A percentile compares a stretch with the other conserved stretches of the same genome.
Conservation (phyloP, 768 basidiomycete genomes). For the Russula lepida region DNA sequence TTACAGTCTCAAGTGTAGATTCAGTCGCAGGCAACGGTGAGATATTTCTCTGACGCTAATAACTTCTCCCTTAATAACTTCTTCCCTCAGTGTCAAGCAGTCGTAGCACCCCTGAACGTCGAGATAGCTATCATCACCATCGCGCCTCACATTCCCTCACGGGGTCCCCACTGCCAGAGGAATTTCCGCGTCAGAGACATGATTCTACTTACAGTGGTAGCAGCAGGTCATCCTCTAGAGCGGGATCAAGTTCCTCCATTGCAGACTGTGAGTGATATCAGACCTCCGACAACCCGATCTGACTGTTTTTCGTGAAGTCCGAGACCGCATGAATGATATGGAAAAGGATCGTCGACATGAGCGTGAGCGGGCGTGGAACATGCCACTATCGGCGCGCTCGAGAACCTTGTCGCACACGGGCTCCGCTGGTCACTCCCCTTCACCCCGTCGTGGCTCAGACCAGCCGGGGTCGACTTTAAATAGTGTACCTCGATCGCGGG, state of each 20-base stretch:
- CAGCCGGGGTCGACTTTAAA: constrained; percentile 2
- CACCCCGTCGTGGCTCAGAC: constrained; percentile 23
- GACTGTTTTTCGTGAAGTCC: constrained; percentile 19
- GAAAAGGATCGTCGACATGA: constrained; percentile 31
- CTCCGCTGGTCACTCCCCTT: constrained; percentile 29
- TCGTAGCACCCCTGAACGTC: constrained; percentile 14
- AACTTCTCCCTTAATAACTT: neutral
- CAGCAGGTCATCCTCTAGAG: constrained; percentile 14
- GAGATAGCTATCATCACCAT: constrained; percentile 22
- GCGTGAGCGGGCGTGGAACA: constrained; percentile 46
- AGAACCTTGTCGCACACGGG: constrained; percentile 29
- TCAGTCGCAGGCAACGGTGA: constrained; percentile 3
- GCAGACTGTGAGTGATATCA: constrained; percentile 19
- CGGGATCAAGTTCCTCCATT: constrained; percentile 14
- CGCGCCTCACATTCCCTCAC: constrained; percentile 20
- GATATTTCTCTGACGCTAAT: neutral
- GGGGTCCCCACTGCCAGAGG: constrained; percentile 19
- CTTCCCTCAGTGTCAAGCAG: neutral
- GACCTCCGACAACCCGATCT: neutral
- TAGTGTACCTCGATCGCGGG: constrained; percentile 4
- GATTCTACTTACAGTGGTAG: constrained; percentile 11
- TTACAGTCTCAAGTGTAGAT: neutral
- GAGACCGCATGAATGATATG: constrained; percentile 26
- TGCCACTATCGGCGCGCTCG: constrained; percentile 31
- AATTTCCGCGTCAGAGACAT: constrained; percentile 12